Evolutionary conservation across 345 rosid genomes (phyloP).

Genomic region (Trapa bicornis): DNA sequence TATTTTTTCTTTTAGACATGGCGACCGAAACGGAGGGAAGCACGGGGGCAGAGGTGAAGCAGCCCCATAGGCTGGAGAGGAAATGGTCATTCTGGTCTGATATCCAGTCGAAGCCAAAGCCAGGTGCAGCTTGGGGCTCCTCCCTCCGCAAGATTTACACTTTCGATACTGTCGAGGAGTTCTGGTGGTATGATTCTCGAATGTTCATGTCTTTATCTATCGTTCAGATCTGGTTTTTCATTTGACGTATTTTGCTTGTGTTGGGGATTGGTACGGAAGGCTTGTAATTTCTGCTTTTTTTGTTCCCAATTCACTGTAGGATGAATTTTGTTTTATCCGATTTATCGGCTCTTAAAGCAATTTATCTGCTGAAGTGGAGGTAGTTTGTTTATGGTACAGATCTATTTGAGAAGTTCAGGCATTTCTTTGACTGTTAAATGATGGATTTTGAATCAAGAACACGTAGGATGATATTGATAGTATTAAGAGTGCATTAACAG

Average conservation of each 20-base stretch:
- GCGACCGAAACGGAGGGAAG: conserved; percentile 35
- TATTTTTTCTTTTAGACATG: conserved; percentile 14
- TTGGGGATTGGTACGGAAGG: background rate
- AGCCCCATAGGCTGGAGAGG: conserved; percentile 60
- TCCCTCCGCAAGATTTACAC: conserved; percentile 65
- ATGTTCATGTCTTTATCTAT: background rate
- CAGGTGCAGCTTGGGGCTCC: conserved; percentile 82
- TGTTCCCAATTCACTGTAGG: background rate
- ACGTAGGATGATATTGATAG: background rate
- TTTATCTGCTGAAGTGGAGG: background rate
- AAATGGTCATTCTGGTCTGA: conserved; percentile 94
- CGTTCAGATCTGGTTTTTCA: background rate
- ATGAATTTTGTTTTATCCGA: background rate
- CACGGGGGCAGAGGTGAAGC: conserved; percentile 17
- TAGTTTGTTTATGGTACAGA: too few species aligned
- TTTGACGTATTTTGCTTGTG: background rate
- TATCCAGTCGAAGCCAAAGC: conserved; percentile 62
- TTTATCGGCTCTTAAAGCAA: background rate
- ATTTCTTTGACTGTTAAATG: too few species aligned
- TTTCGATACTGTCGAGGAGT: conserved; percentile 88
- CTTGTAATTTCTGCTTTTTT: background rate
- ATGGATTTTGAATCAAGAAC: background rate
- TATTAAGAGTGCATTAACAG: too few species aligned
- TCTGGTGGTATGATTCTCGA: conserved; percentile 51
- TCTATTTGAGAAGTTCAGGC: too few species aligned